Percentiles rank a stretch among this genome's conserved stretches.
Evolutionary conservation across 805 yeast species (phyloP).

Genomic region (Isabelozyma rhagii): DNA sequence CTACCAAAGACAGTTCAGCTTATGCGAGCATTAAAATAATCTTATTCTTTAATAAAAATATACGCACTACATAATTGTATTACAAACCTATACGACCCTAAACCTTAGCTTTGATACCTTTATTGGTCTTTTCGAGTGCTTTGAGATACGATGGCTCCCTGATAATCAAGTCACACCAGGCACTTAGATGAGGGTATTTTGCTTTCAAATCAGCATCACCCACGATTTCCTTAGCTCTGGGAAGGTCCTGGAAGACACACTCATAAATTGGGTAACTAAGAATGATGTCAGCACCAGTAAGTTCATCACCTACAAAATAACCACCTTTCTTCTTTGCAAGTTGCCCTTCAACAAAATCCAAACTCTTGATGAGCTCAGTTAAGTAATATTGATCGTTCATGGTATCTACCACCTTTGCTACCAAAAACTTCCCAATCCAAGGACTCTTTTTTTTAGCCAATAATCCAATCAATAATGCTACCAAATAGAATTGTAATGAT

Average conservation of each 20-base stretch:
- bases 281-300: slow-evolving; percentile 59
- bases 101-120: not conserved
- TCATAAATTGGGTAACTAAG: slow-evolving; percentile 44
- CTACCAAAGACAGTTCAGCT: slow-evolving; percentile 18
- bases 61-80: too few species aligned
- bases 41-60: too few species aligned
- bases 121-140: slow-evolving; percentile 4
- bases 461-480: slow-evolving; percentile 25
- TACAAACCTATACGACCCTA: too few species aligned
- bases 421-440: slow-evolving; percentile 19
- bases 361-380: slow-evolving; percentile 18
- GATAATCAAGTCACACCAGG: slow-evolving; percentile 17
- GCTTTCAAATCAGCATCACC: slow-evolving; percentile 5
- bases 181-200: slow-evolving; percentile 18
- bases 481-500: slow-evolving; percentile 50
- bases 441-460: slow-evolving; percentile 27
- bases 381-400: slow-evolving; percentile 25
- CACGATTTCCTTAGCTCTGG: slow-evolving; percentile 16
- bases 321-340: slow-evolving; percentile 20
- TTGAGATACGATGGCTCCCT: slow-evolving; percentile 10
- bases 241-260: slow-evolving; percentile 18
- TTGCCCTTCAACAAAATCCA: slow-evolving; percentile 26
- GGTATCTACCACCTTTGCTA: slow-evolving; percentile 14
- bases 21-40: slow-evolving; percentile 28
- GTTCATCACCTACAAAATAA: slow-evolving; percentile 47